These are phyloP conservation scores for Eimeria praecox DNA, from an alignment of 169 alveolate species.

Conservation along the genomic window DNA sequence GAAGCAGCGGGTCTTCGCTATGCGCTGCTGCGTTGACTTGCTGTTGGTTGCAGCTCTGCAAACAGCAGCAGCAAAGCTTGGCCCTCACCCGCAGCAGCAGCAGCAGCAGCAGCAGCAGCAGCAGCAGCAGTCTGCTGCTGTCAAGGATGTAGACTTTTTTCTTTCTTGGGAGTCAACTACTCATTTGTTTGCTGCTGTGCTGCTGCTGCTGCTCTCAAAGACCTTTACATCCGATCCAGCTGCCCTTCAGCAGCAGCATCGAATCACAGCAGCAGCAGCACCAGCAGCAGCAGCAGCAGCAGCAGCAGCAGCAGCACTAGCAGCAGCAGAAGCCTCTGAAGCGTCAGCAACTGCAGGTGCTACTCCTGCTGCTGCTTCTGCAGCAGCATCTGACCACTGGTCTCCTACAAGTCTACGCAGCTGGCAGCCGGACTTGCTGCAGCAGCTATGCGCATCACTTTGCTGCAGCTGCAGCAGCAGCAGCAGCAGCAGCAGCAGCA, in stretches of 20 bases:
- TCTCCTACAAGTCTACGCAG: background rate
- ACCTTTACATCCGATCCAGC: background rate
- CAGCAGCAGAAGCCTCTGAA: background rate
- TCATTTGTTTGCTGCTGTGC: background rate
- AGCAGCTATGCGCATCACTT: background rate
- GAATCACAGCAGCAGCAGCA: background rate
- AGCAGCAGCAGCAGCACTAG: background rate
- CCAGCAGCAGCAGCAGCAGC: slow-evolving; percentile 26
- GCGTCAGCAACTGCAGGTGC: background rate
- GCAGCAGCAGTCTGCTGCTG: slow-evolving; percentile 19
- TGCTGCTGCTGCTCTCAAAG: slow-evolving; percentile 48
- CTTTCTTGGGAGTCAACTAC: slow-evolving; percentile 65
- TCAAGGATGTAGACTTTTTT: background rate
- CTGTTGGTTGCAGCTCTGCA: slow-evolving; percentile 56
- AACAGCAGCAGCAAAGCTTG: slow-evolving; percentile 54
- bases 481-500: slow-evolving; percentile 6
- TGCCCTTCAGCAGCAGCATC: slow-evolving; percentile 26
- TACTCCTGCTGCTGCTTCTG: slow-evolving; percentile 12
- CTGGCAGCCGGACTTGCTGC: slow-evolving; percentile 1
- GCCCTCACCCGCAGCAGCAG: slow-evolving; percentile 40
- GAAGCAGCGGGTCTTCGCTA: slow-evolving; percentile 4
- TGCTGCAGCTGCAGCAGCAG: slow-evolving; percentile 62
- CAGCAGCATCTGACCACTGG: slow-evolving; percentile 50
- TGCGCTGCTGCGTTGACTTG: slow-evolving; percentile 41
- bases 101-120: slow-evolving; percentile 51